Percentiles rank a stretch among this genome's conserved stretches.
Conservation (phyloP, 2,329 filamentous ascomycete genomes). For the Cryphonectria radicalis region DNA sequence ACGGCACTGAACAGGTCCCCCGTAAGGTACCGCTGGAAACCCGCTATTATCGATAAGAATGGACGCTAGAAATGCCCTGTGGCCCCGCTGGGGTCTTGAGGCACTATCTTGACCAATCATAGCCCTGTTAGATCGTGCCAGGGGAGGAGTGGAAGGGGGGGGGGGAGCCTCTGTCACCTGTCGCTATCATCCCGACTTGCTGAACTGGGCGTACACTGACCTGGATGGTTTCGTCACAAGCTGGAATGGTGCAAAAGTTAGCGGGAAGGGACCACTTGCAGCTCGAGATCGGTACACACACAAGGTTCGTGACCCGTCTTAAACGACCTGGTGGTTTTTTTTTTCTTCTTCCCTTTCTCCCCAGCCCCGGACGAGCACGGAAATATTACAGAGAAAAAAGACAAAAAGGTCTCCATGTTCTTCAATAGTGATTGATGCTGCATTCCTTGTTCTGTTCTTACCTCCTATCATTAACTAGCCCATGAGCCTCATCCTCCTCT, state of each 20-base stretch:
- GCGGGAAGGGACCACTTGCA: neutral
- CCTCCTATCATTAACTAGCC: neutral
- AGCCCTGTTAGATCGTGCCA: neutral
- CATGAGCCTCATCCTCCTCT: neutral
- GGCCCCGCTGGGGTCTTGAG: neutral
- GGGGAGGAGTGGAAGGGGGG: neutral
- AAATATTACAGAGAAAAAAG: neutral
- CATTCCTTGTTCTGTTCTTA: neutral
- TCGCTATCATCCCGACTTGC: constrained; percentile 5
- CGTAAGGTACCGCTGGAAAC: neutral
- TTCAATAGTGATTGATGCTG: neutral
- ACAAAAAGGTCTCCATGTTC: neutral
- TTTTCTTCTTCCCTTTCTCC: neutral
- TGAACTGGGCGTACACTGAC: neutral
- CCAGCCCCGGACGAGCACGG: neutral
- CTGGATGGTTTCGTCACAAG: constrained; percentile 7
- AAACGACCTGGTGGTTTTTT: neutral
- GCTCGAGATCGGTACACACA: neutral
- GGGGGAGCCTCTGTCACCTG: constrained; percentile 2
- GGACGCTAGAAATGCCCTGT: constrained; percentile 8
- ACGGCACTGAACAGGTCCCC: neutral
- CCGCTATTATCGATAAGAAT: constrained; percentile 25
- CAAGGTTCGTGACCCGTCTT: neutral
- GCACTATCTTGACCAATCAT: constrained; percentile 14
- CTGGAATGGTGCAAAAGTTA: neutral